Conservation (phyloP, 1,284 basidiomycete genomes). For the Irpex sp. region DNA sequence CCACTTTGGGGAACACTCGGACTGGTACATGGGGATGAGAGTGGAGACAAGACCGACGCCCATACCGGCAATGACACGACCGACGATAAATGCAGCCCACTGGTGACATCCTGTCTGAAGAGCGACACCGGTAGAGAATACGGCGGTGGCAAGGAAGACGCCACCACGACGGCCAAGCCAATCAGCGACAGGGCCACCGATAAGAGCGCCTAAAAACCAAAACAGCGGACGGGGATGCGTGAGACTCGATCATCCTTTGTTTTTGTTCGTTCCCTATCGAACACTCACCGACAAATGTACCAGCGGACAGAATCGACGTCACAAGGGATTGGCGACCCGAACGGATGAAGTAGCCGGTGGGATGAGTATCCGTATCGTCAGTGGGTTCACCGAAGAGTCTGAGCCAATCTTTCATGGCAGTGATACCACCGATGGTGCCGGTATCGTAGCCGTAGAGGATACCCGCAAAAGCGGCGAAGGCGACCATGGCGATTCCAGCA, state of each 20-base stretch:
- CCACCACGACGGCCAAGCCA: slow-evolving; percentile 45
- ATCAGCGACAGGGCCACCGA: slow-evolving; percentile 35
- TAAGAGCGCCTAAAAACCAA: slow-evolving; percentile 28
- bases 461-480: slow-evolving; percentile 84
- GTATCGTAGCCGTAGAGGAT: slow-evolving; percentile 82
- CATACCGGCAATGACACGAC: slow-evolving; percentile 81
- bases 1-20: slow-evolving; percentile 46
- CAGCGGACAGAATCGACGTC: slow-evolving; percentile 44
- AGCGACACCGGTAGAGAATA: slow-evolving; percentile 67
- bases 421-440: slow-evolving; percentile 73
- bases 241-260: background rate
- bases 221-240: background rate
- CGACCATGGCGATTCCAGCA: slow-evolving; percentile 53
- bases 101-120: slow-evolving; percentile 59
- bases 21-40: slow-evolving; percentile 79
- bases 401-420: slow-evolving; percentile 51
- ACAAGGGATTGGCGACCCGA: slow-evolving; percentile 37
- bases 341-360: slow-evolving; percentile 22
- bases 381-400: slow-evolving; percentile 45
- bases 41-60: slow-evolving; percentile 76
- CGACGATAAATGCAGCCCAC: slow-evolving; percentile 61
- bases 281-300: slow-evolving; percentile 41
- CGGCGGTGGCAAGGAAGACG: slow-evolving; percentile 52
- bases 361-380: slow-evolving; percentile 17
- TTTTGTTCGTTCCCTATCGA: background rate